Percentiles rank a stretch among this genome's conserved stretches.
Evolutionary conservation across 768 basidiomycete genomes (phyloP).

Genomic region (Trametes villosa): DNA sequence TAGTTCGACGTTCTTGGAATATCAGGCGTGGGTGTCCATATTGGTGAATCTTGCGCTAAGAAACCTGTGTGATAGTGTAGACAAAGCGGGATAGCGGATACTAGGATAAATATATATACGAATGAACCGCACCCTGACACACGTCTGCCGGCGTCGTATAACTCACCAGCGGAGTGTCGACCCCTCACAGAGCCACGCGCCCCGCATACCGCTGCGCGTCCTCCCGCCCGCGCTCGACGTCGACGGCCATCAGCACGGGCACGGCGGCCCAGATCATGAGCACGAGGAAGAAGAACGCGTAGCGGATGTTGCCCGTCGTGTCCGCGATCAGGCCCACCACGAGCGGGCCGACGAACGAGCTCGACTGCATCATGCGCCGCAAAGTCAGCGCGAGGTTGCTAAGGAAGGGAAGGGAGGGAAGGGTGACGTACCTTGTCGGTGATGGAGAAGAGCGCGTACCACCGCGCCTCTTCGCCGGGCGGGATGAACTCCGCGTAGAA

Average conservation of each 20-base stretch:
- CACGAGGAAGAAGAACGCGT: slow-evolving; percentile 87
- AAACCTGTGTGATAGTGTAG: too few relatives aligned
- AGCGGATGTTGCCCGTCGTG: slow-evolving; percentile 88
- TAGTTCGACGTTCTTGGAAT: too few relatives aligned
- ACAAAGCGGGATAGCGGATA: too few relatives aligned
- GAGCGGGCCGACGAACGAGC: slow-evolving; percentile 90
- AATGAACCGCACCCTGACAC: too few relatives aligned
- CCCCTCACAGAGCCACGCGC: too few relatives aligned
- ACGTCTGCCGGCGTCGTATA: too few relatives aligned
- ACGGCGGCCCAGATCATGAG: slow-evolving; percentile 81
- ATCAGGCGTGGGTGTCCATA: too few relatives aligned
- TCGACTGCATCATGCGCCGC: slow-evolving; percentile 65
- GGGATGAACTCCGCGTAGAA: slow-evolving; percentile 89
- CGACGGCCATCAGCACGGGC: slow-evolving; percentile 72
- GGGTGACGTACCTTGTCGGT: slow-evolving; percentile 77
- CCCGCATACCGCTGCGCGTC: slow-evolving; percentile 48
- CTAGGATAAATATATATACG: too few relatives aligned
- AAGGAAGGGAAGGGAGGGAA: too few relatives aligned
- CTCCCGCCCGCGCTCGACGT: slow-evolving; percentile 65
- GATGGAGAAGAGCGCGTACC: slow-evolving; percentile 87
- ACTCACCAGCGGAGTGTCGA: too few relatives aligned
- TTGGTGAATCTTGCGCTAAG: too few relatives aligned
- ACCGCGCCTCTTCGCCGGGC: slow-evolving; percentile 85
- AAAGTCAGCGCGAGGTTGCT: neutral
- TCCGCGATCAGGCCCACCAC: slow-evolving; percentile 89